phyloP scores from a whole-genome alignment of 345 rosid genomes.

The Schrenkiella parvula region DNA sequence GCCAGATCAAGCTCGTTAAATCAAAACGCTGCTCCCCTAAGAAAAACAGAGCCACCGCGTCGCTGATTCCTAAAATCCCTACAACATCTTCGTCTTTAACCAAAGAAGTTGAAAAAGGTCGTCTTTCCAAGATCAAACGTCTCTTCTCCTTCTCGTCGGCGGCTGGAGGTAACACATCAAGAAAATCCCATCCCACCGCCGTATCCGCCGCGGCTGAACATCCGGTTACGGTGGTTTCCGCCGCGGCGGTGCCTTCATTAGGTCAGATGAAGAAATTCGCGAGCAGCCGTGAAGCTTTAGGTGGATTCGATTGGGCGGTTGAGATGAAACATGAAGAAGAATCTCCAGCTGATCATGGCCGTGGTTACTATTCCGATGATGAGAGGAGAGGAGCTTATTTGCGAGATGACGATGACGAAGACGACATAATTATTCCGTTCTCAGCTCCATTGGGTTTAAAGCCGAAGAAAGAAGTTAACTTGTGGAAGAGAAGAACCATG shows the following conservation, averaged over 20 bases:
- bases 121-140: conserved; percentile 40
- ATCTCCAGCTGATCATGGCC: conserved; percentile 42
- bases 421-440: conserved; percentile 49
- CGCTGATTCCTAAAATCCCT: conserved; percentile 16
- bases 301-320: conserved; percentile 60
- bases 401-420: conserved; percentile 22
- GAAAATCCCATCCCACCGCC: conserved; percentile 26
- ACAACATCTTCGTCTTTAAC: conserved; percentile 7
- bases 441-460: conserved; percentile 64
- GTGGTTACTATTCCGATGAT: conserved; percentile 51
- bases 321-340: conserved; percentile 41
- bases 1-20: conserved; percentile 60
- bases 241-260: conserved; percentile 46
- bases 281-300: conserved; percentile 59
- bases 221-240: conserved; percentile 22
- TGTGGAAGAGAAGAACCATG: conserved; percentile 91
- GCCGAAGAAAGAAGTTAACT: conserved; percentile 67
- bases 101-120: conserved; percentile 17
- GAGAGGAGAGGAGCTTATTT: conserved; percentile 34
- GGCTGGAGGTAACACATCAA: background rate
- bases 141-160: conserved; percentile 32
- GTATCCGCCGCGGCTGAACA: background rate
- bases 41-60: conserved; percentile 26
- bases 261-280: conserved; percentile 78
- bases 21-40: conserved; percentile 31